Percentiles rank a stretch among this genome's conserved stretches.
Evolutionary conservation across 2,329 filamentous ascomycete species (phyloP).

Genomic region (Curvularia lunata): DNA sequence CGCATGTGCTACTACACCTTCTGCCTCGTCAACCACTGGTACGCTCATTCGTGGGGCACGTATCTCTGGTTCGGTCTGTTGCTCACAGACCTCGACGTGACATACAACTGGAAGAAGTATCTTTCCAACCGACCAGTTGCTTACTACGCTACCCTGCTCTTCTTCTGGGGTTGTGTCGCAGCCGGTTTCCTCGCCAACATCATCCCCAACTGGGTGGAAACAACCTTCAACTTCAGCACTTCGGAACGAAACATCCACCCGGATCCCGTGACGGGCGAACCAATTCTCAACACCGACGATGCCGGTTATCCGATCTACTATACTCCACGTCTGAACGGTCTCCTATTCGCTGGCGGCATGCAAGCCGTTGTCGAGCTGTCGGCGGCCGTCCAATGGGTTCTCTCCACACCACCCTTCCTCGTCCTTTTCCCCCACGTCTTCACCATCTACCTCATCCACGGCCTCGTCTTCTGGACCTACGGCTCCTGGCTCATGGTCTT

Average conservation of each 20-base stretch:
- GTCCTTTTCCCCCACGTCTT: slow-evolving; percentile 58
- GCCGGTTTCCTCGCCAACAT: slow-evolving; percentile 48
- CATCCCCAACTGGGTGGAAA: slow-evolving; percentile 44
- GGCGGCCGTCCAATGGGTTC: slow-evolving; percentile 49
- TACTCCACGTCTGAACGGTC: slow-evolving; percentile 53
- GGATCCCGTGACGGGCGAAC: slow-evolving; percentile 48
- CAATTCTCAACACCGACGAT: slow-evolving; percentile 42
- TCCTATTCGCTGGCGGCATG: slow-evolving; percentile 51
- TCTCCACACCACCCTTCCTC: slow-evolving; percentile 51
- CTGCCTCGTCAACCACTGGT: slow-evolving; percentile 55
- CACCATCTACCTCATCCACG: slow-evolving; percentile 58
- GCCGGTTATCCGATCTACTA: slow-evolving; percentile 54
- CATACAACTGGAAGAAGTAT: slow-evolving; percentile 53
- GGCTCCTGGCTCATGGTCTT: slow-evolving; percentile 48
- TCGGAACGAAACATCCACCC: slow-evolving; percentile 55
- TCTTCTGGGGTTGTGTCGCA: slow-evolving; percentile 40
- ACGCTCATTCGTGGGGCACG: slow-evolving; percentile 55
- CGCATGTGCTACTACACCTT: slow-evolving; percentile 55
- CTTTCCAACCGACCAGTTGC: slow-evolving; percentile 43
- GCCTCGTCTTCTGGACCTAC: slow-evolving; percentile 55
- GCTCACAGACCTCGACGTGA: slow-evolving; percentile 56
- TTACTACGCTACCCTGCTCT: slow-evolving; percentile 49
- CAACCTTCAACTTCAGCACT: slow-evolving; percentile 47
- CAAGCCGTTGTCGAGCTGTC: slow-evolving; percentile 49
- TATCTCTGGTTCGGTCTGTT: slow-evolving; percentile 56